A percentile compares a stretch with the other conserved stretches of the same genome.
Conservation (phyloP, 352 stramenopile genomes). For the Pseudoperonospora humuli region DNA sequence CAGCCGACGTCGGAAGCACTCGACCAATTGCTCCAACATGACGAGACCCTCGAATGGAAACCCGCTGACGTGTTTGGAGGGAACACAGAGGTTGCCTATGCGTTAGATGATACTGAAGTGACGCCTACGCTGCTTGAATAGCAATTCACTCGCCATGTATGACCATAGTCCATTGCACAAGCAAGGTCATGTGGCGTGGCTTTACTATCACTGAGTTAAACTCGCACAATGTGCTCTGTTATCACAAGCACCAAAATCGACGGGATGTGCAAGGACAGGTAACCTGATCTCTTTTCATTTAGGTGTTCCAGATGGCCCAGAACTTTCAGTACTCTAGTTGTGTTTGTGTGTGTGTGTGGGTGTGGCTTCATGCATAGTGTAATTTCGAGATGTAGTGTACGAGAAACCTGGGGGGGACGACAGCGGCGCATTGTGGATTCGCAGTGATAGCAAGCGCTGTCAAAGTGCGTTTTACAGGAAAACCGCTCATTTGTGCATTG, state of each 20-base stretch:
- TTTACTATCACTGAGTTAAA: not conserved
- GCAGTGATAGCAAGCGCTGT: not conserved
- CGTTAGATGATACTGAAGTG: constrained; percentile 20
- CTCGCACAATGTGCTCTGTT: constrained; percentile 1
- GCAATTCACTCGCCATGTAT: constrained; percentile 6
- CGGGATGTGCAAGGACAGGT: constrained; percentile 5
- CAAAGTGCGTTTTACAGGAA: constrained; percentile 4
- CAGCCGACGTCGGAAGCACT: constrained; percentile 19
- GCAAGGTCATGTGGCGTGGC: not conserved
- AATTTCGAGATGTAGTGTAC: constrained; percentile 9
- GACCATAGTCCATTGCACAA: not conserved
- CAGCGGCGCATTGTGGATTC: constrained; percentile 2
- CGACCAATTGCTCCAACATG: constrained; percentile 25
- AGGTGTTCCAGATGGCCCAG: constrained; percentile 3
- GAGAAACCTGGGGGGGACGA: not conserved
- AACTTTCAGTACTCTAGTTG: not conserved
- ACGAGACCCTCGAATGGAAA: constrained; percentile 30
- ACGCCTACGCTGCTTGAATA: constrained; percentile 24
- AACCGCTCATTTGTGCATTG: constrained; percentile 2
- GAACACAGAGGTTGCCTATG: constrained; percentile 17
- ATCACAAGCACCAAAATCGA: not conserved
- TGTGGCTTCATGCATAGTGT: too few relatives aligned
- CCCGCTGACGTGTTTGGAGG: constrained; percentile 7
- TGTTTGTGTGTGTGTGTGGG: not conserved
- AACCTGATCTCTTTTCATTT: constrained; percentile 10